Conservation (phyloP, 1,139 yeast species). For the Kodamaea arcana region DNA sequence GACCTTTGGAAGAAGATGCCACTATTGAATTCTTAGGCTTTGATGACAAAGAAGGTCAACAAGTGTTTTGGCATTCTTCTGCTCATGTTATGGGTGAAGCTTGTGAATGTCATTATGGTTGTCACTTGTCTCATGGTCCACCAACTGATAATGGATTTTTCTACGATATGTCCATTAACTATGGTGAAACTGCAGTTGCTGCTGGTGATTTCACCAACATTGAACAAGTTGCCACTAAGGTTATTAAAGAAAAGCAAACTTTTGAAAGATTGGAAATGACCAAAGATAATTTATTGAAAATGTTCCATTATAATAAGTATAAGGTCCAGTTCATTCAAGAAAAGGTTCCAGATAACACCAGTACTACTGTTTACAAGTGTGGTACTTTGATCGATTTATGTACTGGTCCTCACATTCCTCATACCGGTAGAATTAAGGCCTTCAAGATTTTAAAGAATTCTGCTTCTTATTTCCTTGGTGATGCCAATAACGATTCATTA, state of each 20-base stretch:
- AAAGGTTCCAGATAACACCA: slow-evolving; percentile 93
- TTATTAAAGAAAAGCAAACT: slow-evolving; percentile 92
- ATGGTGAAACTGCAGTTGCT: slow-evolving; percentile 69
- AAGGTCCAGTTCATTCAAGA: slow-evolving; percentile 83
- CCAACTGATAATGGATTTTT: slow-evolving; percentile 98
- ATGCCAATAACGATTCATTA: slow-evolving; percentile 84
- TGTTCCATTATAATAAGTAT: slow-evolving; percentile 95
- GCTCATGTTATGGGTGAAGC: slow-evolving; percentile 99
- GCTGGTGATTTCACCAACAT: slow-evolving; percentile 80
- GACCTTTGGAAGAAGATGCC: slow-evolving; percentile 81
- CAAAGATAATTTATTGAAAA: slow-evolving; percentile 83
- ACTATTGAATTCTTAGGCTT: slow-evolving; percentile 70
- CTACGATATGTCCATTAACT: slow-evolving; percentile 89
- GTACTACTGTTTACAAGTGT: slow-evolving; percentile 96
- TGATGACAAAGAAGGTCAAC: slow-evolving; percentile 78
- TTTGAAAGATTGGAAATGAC: slow-evolving; percentile 91
- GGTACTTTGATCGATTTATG: slow-evolving; percentile 97
- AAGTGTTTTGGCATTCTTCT: slow-evolving; percentile 98
- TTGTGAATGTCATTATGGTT: slow-evolving; percentile 93
- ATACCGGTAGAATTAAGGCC: slow-evolving; percentile 94
- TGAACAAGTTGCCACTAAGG: slow-evolving; percentile 86
- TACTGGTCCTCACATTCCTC: slow-evolving; percentile 97
- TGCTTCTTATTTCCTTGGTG: slow-evolving; percentile 94
- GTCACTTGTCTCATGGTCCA: slow-evolving; percentile 86
- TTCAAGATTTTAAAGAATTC: slow-evolving; percentile 94